Percentiles rank a stretch among this genome's conserved stretches.
Evolutionary conservation across 495 filamentous ascomycete genomes (phyloP).

Genomic region (Penicillium paradoxum): DNA sequence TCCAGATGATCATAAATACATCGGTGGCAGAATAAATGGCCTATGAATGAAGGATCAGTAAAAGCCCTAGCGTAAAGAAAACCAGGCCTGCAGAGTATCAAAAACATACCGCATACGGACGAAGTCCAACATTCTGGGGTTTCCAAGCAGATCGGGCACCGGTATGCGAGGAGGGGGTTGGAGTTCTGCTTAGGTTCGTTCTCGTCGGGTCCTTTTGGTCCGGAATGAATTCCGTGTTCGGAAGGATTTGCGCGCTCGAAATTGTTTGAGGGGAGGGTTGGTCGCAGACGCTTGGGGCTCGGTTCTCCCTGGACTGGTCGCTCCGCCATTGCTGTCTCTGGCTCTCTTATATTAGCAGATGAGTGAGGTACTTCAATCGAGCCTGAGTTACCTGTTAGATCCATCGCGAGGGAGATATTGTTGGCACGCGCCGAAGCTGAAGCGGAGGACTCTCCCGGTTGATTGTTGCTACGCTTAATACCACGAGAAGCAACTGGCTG

Average conservation of each 20-base stretch:
- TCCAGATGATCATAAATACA: conserved; percentile 74
- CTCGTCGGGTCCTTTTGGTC: not conserved
- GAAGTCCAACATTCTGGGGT: conserved; percentile 65
- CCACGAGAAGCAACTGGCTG: not conserved
- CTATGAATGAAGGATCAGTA: conserved; percentile 36
- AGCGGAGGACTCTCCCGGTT: not conserved
- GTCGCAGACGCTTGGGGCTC: not conserved
- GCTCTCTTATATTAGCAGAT: not conserved
- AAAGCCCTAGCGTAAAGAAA: not conserved
- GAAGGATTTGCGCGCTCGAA: not conserved
- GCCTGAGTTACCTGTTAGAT: not conserved
- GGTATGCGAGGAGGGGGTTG: conserved; percentile 41
- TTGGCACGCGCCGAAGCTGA: not conserved
- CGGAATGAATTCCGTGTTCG: not conserved
- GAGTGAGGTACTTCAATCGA: not conserved
- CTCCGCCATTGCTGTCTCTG: not conserved
- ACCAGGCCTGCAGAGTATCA: not conserved
- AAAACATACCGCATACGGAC: conserved; percentile 73
- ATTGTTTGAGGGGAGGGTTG: not conserved
- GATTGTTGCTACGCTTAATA: not conserved
- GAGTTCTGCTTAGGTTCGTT: no score
- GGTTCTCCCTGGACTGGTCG: not conserved
- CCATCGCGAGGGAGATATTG: not conserved
- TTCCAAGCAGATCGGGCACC: conserved; percentile 85
- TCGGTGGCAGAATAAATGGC: conserved; percentile 79